These are phyloP conservation scores for Obba rivulosa DNA, from an alignment of 768 basidiomycete genomes.

Conservation along the genomic window DNA sequence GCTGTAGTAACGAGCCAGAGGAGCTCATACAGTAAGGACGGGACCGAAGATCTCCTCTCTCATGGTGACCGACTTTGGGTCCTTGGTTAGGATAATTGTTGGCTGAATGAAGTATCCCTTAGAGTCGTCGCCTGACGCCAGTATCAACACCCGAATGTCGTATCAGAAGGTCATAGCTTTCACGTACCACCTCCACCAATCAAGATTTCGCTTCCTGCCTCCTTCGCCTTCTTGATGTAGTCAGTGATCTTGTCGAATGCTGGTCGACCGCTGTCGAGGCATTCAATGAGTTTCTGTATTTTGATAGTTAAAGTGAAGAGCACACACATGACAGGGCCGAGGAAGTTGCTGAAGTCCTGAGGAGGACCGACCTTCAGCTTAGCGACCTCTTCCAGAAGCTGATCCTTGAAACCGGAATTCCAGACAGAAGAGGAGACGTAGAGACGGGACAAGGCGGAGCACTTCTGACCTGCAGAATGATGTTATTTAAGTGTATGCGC, in stretches of 20 bases:
- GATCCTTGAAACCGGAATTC: constrained; percentile 81
- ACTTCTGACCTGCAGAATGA: constrained; percentile 88
- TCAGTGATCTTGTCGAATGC: constrained; percentile 83
- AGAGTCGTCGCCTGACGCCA: constrained; percentile 66
- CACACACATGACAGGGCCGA: constrained; percentile 92
- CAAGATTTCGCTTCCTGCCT: constrained; percentile 83
- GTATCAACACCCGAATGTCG: not conserved
- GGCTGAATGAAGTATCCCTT: constrained; percentile 93
- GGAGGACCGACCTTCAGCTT: constrained; percentile 84
- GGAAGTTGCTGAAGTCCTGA: constrained; percentile 76
- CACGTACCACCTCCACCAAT: constrained; percentile 72
- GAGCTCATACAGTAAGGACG: constrained; percentile 69
- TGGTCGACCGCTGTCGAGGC: constrained; percentile 55
- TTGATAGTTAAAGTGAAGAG: not conserved
- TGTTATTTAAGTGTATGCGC: not conserved
- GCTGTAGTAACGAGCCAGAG: not conserved
- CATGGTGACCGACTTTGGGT: constrained; percentile 87
- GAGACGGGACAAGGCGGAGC: constrained; percentile 86
- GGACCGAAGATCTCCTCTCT: constrained; percentile 97
- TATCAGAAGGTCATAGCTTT: not conserved
- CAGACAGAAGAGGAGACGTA: constrained; percentile 89
- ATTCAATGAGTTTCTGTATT: not conserved
- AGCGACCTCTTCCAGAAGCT: constrained; percentile 64
- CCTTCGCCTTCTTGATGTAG: constrained; percentile 84
- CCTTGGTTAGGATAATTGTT: constrained; percentile 88